Base-by-base conservation (phyloP, 2,329 filamentous ascomycete genomes). In the Verticillium nonalfalfae region DNA sequence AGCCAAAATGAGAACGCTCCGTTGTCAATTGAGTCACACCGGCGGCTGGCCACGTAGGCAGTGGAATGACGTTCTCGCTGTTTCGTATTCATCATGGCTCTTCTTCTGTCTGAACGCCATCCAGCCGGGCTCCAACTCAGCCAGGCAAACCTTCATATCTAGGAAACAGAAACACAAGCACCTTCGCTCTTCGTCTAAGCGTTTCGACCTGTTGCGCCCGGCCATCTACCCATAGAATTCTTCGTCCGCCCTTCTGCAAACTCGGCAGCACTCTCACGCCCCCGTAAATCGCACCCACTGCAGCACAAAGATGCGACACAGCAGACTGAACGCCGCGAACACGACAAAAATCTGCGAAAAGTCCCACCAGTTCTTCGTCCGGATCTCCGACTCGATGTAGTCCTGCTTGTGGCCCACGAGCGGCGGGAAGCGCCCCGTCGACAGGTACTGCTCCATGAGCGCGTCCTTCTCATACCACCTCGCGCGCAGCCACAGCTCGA, bases 401-500 rank as follows among this genome's bases (percentile, higher is more conserved):
- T 75, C 73, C 55, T 75, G 70, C 15, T 73, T 70, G 5, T 68
- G 65, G 26, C 68, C 79, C 7, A 85, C 79, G 65, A 89, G 88
- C 4, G 87, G 81, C 0, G 95, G 95, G 69, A 98, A 97, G 21
- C 88, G 84, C 3, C 90, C 92, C 2, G 88, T 93, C 15, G 83
- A 81, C 60, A 89, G 78, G 72, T 92, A 98, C 66, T 92, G 85
- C 67, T 97, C 93, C 70, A 99, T 85, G 56, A 97, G 81, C 35
- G 86, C 85, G 69, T 99, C 94, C 74, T 99, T 99, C 72, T 97
- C 93, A 58, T 88, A 85, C 95, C 95, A 99, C 55, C 93, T 85
- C 61, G 91, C 87, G 36, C 88, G 84, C 34, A 98, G 80, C 95
- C 95, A 99, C 3, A 81, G 69, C 61, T 96, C 92, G 69, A 99